Percentiles rank a stretch among this genome's conserved stretches.
Evolutionary conservation across 2,329 filamentous ascomycete species (phyloP).

Genomic region (Berkeleyomyces basicola): DNA sequence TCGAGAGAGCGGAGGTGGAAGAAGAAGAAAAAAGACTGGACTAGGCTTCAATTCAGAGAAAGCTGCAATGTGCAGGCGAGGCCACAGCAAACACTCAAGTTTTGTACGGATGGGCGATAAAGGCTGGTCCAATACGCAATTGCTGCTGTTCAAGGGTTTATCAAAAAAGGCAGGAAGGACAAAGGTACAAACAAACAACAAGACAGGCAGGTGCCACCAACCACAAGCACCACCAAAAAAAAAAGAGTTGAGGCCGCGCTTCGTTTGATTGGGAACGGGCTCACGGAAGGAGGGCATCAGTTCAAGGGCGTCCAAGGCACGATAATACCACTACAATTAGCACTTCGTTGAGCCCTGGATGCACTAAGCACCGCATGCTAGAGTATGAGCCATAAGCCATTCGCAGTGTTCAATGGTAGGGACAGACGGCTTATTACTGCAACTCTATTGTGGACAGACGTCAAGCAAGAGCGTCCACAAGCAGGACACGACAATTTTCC

Average conservation of each 20-base stretch:
- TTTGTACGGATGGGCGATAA: constrained; percentile 12
- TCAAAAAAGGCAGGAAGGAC: background rate
- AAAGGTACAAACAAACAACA: background rate
- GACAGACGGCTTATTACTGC: background rate
- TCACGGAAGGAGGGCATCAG: background rate
- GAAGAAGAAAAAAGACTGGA: constrained; percentile 6
- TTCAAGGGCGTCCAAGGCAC: background rate
- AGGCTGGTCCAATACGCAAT: background rate
- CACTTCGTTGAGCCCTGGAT: background rate
- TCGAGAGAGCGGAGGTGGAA: background rate
- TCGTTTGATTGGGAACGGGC: constrained; percentile 5
- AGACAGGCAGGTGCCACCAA: background rate
- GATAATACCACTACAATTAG: background rate
- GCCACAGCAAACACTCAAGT: constrained; percentile 10
- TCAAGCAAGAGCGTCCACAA: constrained; percentile 2
- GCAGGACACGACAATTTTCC: constrained; percentile 5
- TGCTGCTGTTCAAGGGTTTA: background rate
- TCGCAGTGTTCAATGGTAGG: background rate
- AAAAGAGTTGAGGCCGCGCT: constrained; percentile 5
- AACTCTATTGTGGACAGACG: background rate
- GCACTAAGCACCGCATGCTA: background rate
- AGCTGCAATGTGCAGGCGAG: background rate
- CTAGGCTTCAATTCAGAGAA: constrained; percentile 3
- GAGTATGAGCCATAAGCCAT: background rate
- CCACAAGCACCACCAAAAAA: background rate